Percentiles rank a stretch among this genome's conserved stretches.
Evolutionary conservation across 306 rosid genomes (phyloP).

Genomic region (Prunus armeniaca): DNA sequence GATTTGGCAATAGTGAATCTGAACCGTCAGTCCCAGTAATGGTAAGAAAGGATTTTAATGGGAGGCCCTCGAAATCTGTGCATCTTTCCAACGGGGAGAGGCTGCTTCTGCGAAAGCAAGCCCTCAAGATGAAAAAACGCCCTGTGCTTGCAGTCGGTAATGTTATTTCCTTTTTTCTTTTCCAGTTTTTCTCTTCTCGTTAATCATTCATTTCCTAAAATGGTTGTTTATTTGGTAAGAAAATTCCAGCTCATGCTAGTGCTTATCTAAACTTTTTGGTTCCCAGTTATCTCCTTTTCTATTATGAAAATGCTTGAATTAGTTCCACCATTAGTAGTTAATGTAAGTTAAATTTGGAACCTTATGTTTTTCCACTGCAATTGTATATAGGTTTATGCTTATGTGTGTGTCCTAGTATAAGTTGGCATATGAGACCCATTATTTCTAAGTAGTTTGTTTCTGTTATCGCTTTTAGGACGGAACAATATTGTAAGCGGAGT

Average conservation of each 20-base stretch:
- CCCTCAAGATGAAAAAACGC: constrained; percentile 67
- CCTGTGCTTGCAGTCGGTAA: constrained; percentile 84
- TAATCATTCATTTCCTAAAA: background rate
- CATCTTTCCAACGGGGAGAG: constrained; percentile 77
- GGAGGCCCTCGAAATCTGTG: constrained; percentile 37
- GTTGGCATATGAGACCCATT: background rate
- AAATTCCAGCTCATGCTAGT: background rate
- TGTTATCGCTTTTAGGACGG: constrained; percentile 49
- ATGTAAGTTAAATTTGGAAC: background rate
- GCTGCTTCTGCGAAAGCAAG: constrained; percentile 79
- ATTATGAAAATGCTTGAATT: background rate
- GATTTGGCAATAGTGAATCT: constrained; percentile 27
- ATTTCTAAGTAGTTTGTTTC: background rate
- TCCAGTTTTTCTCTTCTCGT: constrained; percentile 8
- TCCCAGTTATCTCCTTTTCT: too few relatives aligned
- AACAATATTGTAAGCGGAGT: constrained; percentile 73
- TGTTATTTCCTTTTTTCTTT: constrained; percentile 12
- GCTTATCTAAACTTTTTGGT: background rate
- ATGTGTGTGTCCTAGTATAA: background rate
- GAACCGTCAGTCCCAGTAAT: constrained; percentile 31
- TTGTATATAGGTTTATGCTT: background rate
- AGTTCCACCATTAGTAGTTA: background rate
- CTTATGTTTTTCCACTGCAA: background rate
- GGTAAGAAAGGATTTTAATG: constrained; percentile 27
- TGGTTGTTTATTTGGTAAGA: background rate